Conservation (phyloP, 192 early-diverging fungal species). For the Backusella luteola region DNA sequence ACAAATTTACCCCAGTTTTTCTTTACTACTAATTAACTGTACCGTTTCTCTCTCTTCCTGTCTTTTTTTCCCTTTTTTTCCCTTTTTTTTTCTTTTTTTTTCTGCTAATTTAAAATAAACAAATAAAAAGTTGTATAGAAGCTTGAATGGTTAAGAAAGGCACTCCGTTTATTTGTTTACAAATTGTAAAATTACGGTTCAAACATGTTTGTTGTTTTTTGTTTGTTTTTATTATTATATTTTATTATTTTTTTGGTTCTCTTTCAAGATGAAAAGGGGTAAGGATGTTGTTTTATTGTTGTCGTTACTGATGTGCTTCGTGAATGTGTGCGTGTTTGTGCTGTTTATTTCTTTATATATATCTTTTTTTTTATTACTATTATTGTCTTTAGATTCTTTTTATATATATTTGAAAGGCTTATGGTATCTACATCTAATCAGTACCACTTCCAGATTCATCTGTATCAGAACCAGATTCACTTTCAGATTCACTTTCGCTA, state of each 20-base stretch:
- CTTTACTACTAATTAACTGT: background rate
- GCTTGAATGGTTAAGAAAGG: background rate
- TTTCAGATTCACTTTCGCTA: conserved; percentile 52
- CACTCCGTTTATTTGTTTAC: background rate
- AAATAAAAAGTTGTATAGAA: background rate
- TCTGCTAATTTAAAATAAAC: background rate
- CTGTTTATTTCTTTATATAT: background rate
- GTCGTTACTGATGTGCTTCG: background rate
- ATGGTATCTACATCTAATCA: conserved; percentile 48
- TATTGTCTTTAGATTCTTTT: background rate
- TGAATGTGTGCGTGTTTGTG: background rate
- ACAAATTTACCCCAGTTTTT: background rate
- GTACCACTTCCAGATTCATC: conserved; percentile 85
- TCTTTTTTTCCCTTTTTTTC: background rate
- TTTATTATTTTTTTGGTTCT: background rate
- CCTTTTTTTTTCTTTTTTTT: background rate
- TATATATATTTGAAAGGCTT: background rate
- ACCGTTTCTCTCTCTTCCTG: background rate
- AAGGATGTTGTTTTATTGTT: too few species aligned
- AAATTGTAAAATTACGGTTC: background rate
- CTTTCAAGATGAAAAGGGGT: background rate
- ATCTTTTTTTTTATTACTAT: background rate
- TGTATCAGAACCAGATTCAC: conserved; percentile 69
- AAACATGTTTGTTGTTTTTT: background rate
- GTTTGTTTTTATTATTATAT: conserved; percentile 4